Conservation (phyloP, 2,329 filamentous ascomycete species). For the Apiospora koreana region DNA sequence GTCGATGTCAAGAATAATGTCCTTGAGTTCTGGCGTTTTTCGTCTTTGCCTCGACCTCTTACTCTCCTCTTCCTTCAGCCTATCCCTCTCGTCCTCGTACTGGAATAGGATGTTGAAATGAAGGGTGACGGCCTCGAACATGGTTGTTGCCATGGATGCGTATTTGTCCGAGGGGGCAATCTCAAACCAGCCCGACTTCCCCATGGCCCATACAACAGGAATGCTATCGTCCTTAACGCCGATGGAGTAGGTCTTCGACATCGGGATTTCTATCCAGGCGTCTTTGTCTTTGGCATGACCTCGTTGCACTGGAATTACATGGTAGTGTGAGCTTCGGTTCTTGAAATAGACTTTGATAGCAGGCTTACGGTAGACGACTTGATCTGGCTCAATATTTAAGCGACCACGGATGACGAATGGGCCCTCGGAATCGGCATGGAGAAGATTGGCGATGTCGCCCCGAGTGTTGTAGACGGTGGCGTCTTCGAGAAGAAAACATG, state of each 20-base stretch:
- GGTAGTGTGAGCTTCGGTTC: not conserved
- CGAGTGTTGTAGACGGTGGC: constrained; percentile 59
- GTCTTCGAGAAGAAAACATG: constrained; percentile 62
- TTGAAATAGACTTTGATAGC: not conserved
- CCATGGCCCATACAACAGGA: constrained; percentile 66
- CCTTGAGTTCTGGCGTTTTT: constrained; percentile 15
- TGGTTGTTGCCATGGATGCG: constrained; percentile 54
- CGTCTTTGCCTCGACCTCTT: constrained; percentile 35
- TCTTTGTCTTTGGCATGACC: constrained; percentile 28
- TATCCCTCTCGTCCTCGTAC: constrained; percentile 45
- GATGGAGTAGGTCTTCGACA: constrained; percentile 53
- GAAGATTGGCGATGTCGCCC: constrained; percentile 59
- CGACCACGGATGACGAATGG: constrained; percentile 64
- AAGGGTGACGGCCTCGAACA: constrained; percentile 63
- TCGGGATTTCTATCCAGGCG: constrained; percentile 55
- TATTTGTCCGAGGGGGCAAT: constrained; percentile 62
- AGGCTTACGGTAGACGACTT: constrained; percentile 18
- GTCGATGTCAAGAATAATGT: constrained; percentile 31
- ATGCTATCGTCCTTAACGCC: constrained; percentile 50
- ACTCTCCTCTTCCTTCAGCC: constrained; percentile 29
- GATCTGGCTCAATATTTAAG: constrained; percentile 51
- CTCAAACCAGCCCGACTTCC: constrained; percentile 68
- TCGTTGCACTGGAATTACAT: constrained; percentile 32
- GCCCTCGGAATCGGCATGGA: constrained; percentile 59
- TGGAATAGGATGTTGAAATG: constrained; percentile 64